Evolutionary conservation across 2,329 filamentous ascomycete genomes (phyloP).

Genomic region (Hymenoscyphus infarciens): DNA sequence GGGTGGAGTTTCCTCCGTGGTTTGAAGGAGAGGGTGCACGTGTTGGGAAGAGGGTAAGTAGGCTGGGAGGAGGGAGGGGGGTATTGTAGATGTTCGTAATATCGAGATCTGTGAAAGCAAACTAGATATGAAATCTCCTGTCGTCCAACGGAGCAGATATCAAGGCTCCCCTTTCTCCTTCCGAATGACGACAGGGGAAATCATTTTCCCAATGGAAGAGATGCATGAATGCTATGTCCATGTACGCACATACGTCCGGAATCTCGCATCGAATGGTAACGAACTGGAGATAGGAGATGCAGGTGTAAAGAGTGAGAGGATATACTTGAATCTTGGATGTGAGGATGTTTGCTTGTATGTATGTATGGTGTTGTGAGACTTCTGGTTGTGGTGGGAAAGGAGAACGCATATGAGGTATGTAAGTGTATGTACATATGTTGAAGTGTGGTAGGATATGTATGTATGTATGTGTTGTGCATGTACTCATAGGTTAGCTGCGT

Average conservation of each 20-base stretch:
- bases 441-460: not conserved
- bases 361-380: constrained; percentile 2
- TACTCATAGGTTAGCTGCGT: not conserved
- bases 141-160: too few relatives aligned
- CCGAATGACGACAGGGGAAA: too few relatives aligned
- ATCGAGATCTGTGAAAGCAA: too few relatives aligned
- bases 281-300: not conserved
- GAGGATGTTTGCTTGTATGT: constrained; percentile 1
- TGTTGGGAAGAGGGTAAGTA: not conserved
- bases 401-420: not conserved
- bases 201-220: too few relatives aligned
- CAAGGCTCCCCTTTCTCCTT: too few relatives aligned
- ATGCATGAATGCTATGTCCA: too few relatives aligned
- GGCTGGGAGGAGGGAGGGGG: not conserved
- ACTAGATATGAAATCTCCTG: too few relatives aligned
- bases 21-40: not conserved
- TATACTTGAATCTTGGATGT: not conserved
- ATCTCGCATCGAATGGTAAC: too few relatives aligned
- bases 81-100: not conserved
- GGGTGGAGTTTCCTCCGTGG: not conserved
- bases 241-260: too few relatives aligned
- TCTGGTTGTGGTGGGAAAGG: not conserved
- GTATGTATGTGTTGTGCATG: not conserved
- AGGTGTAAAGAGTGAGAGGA: not conserved
- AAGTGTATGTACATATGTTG: not conserved